Base-by-base conservation (phyloP, 108 stramenopile genomes). In the Skeletonema menzelii region DNA sequence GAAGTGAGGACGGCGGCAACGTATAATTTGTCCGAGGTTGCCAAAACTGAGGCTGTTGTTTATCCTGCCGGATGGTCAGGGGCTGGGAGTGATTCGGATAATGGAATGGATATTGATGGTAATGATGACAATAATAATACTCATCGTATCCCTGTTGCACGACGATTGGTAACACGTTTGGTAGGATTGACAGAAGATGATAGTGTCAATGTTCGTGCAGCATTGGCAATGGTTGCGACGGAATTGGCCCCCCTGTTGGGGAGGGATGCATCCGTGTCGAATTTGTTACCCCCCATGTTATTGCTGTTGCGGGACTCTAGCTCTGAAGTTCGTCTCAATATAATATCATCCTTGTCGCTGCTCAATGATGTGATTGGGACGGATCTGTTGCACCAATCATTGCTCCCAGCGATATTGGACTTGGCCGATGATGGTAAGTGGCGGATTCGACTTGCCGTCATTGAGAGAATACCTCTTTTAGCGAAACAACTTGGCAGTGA, bases 381-480 rank as follows among this genome's bases (percentile, higher is more conserved):
- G 7, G 95, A 98, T 65, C 75, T 97, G 34, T 77, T 99, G 38
- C 82, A 90, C n/a, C 93, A 98, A 75, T 92, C 95, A 17, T 75
- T 99, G 12, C 70, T 98, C 27, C 99, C 99, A 4, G 99, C 98
- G 24, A 96, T 99, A 85, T 67, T 98, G 27, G 95, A 97, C 68
- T 79, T 99, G 46, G 96, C 98, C 10, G 92, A 97, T 75, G 97
- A 98, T 83, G 87, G 91, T 55, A 97, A 97, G 78, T 99, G 98
- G 98, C 82, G 85, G 69, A 97, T 98, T 71, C 90, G 99, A 27
- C 78, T 96, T 4, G 97, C 97, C 12, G 96, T 98, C 61, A 96
- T 99, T 59, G 88, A 96, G 65, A 95, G 95, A 72, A 93, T 95
- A 42, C 99, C 99, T 11, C 70, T 95, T 40, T 75, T 99, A 46